These are phyloP conservation scores for Xylaria castorea DNA, from an alignment of 495 filamentous ascomycete genomes.

Conservation along the genomic window DNA sequence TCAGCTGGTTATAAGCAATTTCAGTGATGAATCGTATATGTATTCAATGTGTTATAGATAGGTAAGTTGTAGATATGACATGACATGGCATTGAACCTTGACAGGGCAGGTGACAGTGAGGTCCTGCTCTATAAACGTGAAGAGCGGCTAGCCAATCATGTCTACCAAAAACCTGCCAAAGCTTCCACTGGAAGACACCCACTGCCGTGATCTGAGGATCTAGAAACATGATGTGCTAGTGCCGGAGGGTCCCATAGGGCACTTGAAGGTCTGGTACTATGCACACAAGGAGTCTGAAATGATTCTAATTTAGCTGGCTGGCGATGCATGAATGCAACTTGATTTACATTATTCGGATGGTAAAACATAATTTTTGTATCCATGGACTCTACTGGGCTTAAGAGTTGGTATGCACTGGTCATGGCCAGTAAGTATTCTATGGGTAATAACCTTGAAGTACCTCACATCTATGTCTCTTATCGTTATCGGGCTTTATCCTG, in stretches of 20 bases:
- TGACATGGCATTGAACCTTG: neutral
- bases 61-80: neutral
- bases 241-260: neutral
- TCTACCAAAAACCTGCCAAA: neutral
- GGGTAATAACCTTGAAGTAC: neutral
- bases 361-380: neutral
- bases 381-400: neutral
- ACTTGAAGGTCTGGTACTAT: neutral
- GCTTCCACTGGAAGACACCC: neutral
- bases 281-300: neutral
- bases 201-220: neutral
- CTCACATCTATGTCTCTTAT: conserved; percentile 32
- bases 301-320: neutral
- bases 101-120: neutral
- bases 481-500: conserved; percentile 30
- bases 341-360: neutral
- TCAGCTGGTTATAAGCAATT: neutral
- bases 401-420: neutral
- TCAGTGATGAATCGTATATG: neutral
- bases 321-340: too few species aligned
- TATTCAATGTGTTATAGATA: neutral
- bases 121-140: neutral
- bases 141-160: neutral
- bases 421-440: neutral
- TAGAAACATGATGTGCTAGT: neutral